Evolutionary conservation across 1,284 basidiomycete species (phyloP).

Genomic region (Cutaneotrichosporon sp.): DNA sequence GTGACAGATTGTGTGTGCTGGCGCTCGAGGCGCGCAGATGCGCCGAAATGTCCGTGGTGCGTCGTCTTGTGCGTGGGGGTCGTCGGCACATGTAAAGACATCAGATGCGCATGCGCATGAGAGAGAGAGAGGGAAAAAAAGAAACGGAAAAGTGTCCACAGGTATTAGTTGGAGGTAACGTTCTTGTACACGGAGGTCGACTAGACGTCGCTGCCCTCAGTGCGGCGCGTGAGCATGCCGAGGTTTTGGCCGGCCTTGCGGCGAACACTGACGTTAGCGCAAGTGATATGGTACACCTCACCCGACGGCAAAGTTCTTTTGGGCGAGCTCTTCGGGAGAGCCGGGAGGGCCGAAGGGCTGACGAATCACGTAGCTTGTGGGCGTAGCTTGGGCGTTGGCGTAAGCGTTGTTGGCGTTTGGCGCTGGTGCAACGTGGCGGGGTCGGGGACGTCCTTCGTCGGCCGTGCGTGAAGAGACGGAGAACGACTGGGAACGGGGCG

Average conservation of each 20-base stretch:
- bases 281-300: not conserved
- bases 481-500: conserved; percentile 18
- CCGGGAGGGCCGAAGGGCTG: conserved; percentile 82
- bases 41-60: too few relatives aligned
- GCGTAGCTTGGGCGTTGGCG: not conserved
- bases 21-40: too few relatives aligned
- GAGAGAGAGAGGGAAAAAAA: too few relatives aligned
- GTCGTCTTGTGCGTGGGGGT: too few relatives aligned
- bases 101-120: too few relatives aligned
- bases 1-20: too few relatives aligned
- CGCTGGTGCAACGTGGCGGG: not conserved
- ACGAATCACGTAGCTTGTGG: conserved; percentile 49
- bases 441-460: not conserved
- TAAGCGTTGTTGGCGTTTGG: not conserved
- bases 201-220: conserved; percentile 11
- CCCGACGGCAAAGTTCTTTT: conserved; percentile 70
- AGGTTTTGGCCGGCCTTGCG: conserved; percentile 33
- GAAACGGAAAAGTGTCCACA: too few relatives aligned
- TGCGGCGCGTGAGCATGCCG: conserved; percentile 32
- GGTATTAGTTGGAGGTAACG: too few relatives aligned
- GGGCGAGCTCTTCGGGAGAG: conserved; percentile 74
- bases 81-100: too few relatives aligned
- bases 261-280: conserved; percentile 9
- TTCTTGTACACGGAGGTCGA: too few relatives aligned
- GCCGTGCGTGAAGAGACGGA: conserved; percentile 1